A percentile compares a stretch with the other conserved stretches of the same genome.
Evolutionary conservation across 306 rosid species (phyloP).

Genomic region (Vigna radiata): DNA sequence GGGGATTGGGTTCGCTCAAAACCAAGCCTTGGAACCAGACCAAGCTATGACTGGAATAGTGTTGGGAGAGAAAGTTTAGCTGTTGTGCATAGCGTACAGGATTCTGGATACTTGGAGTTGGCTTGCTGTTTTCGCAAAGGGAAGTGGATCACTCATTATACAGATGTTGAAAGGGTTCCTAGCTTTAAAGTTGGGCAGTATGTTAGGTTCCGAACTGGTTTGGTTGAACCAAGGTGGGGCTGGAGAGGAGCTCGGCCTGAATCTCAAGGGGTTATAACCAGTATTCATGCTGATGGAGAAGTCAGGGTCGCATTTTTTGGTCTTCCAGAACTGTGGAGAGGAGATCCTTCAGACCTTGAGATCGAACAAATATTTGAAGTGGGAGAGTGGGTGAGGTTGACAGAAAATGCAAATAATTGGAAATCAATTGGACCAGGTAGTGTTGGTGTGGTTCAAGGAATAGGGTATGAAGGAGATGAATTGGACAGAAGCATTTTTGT

Average conservation of each 20-base stretch:
- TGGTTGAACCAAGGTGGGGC: slow-evolving; percentile 94
- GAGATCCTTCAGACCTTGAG: slow-evolving; percentile 95
- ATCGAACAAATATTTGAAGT: slow-evolving; percentile 81
- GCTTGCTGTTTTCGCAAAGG: slow-evolving; percentile 98
- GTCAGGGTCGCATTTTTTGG: slow-evolving; percentile 83
- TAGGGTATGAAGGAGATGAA: slow-evolving; percentile 78
- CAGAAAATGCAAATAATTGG: slow-evolving; percentile 67
- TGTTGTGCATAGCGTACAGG: slow-evolving; percentile 95
- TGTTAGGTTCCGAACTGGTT: slow-evolving; percentile 83
- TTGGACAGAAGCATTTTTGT: slow-evolving; percentile 79
- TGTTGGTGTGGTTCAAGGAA: slow-evolving; percentile 93
- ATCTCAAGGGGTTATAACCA: slow-evolving; percentile 81
- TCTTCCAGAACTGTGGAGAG: slow-evolving; percentile 87
- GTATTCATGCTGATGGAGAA: slow-evolving; percentile 94
- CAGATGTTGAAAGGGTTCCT: slow-evolving; percentile 90
- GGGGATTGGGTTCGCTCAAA: slow-evolving; percentile 99
- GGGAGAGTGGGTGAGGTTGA: slow-evolving; percentile 95
- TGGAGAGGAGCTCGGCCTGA: slow-evolving; percentile 91
- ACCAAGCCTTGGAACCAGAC: slow-evolving; percentile 92
- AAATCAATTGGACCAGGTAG: slow-evolving; percentile 85
- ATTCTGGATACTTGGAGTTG: slow-evolving; percentile 87
- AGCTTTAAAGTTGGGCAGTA: slow-evolving; percentile 87
- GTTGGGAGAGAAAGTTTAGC: slow-evolving; percentile 92
- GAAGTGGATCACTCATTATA: slow-evolving; percentile 86
- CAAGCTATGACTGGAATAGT: slow-evolving; percentile 94